Evolutionary conservation across 108 stramenopile genomes (phyloP).

Genomic region (Cyclotella choctawhatcheeana): DNA sequence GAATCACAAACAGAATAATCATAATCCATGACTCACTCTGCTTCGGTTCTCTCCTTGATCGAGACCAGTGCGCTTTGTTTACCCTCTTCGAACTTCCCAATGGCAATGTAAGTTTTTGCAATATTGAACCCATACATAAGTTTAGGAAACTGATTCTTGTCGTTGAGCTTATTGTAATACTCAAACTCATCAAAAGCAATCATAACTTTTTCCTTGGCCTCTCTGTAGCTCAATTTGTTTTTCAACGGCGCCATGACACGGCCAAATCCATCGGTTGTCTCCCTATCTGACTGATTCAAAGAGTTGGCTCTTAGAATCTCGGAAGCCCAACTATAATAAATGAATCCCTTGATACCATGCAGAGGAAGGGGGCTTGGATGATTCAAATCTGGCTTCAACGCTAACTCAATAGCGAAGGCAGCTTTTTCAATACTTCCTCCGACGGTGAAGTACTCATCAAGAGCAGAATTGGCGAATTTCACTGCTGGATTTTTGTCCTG

Average conservation of each 20-base stretch:
- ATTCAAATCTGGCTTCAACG: slow-evolving; percentile 10
- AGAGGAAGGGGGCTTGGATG: slow-evolving; percentile 16
- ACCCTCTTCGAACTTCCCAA: slow-evolving; percentile 16
- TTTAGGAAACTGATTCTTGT: slow-evolving; percentile 18
- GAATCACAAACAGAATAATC: neutral
- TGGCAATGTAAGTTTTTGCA: slow-evolving; percentile 15
- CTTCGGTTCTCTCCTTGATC: slow-evolving; percentile 19
- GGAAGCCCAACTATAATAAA: slow-evolving; percentile 27
- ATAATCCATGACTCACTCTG: slow-evolving; percentile 7
- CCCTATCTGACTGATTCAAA: slow-evolving; percentile 5
- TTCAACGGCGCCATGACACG: slow-evolving; percentile 21
- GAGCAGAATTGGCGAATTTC: slow-evolving; percentile 8
- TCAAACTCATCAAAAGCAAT: slow-evolving; percentile 27
- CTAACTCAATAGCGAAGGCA: slow-evolving; percentile 12
- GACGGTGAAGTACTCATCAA: slow-evolving; percentile 12
- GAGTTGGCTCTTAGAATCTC: slow-evolving; percentile 20
- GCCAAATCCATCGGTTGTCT: slow-evolving; percentile 14
- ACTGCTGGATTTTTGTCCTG: slow-evolving; percentile 19
- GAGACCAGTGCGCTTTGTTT: slow-evolving; percentile 6
- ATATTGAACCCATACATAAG: slow-evolving; percentile 23
- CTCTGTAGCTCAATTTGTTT: slow-evolving; percentile 8
- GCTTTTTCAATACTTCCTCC: slow-evolving; percentile 21
- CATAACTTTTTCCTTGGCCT: slow-evolving; percentile 8
- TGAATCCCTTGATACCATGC: slow-evolving; percentile 16
- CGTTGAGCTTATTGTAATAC: slow-evolving; percentile 24